These are phyloP conservation scores for Massarina eburnea DNA, from an alignment of 2,329 filamentous ascomycete genomes.

Conservation along the genomic window DNA sequence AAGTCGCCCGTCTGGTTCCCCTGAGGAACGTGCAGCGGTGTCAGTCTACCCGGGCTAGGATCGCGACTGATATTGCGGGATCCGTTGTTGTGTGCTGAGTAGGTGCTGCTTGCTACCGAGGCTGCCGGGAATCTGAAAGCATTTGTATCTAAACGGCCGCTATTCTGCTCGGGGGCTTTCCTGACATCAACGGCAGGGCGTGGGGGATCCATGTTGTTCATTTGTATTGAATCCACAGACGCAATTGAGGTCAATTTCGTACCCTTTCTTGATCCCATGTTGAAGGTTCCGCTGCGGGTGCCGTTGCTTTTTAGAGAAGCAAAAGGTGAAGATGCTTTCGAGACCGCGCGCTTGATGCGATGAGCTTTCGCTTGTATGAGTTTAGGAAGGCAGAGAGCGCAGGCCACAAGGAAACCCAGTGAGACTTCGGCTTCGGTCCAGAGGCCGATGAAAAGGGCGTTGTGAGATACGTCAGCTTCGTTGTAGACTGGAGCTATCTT, in stretches of 20 bases:
- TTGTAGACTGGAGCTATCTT: conserved; percentile 21
- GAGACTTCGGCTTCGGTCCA: conserved; percentile 30
- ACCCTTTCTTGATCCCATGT: not conserved
- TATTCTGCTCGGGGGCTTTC: not conserved
- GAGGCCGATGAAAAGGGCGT: conserved; percentile 29
- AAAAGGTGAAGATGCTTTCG: conserved; percentile 18
- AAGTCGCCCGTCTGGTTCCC: not conserved
- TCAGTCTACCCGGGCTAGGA: not conserved
- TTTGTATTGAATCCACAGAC: not conserved
- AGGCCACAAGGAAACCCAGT: conserved; percentile 31
- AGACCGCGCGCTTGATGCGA: conserved; percentile 18
- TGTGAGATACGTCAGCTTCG: conserved; percentile 28
- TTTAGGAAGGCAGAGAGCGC: conserved; percentile 25
- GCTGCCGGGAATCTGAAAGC: not conserved
- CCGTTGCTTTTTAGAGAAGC: conserved; percentile 9
- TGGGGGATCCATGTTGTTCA: not conserved
- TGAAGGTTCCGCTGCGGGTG: conserved; percentile 9
- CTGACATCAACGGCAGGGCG: not conserved
- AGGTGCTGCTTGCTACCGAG: not conserved
- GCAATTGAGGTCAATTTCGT: not conserved
- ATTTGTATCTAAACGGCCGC: not conserved
- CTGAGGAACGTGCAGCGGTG: not conserved
- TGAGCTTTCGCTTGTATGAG: conserved; percentile 27
- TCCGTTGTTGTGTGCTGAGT: not conserved
- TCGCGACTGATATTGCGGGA: not conserved